phyloP scores from a whole-genome alignment of 441 rosid species.

The Euphorbia corollata region DNA sequence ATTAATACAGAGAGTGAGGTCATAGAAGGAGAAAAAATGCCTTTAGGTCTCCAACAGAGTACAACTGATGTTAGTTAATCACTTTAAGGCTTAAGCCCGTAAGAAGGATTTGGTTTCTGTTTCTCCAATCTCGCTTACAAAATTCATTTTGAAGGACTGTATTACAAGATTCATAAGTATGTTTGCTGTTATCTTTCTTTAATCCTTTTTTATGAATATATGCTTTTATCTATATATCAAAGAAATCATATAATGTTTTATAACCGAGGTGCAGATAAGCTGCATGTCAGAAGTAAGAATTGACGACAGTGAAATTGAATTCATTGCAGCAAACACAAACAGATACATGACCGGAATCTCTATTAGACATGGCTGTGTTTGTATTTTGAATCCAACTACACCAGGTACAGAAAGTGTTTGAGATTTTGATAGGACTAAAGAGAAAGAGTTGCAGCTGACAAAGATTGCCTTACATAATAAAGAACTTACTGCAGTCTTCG shows the following conservation, averaged over 20 bases:
- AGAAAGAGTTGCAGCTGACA: not conserved
- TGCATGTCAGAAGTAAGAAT: not conserved
- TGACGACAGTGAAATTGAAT: not conserved
- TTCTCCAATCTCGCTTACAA: not conserved
- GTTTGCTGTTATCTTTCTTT: no score
- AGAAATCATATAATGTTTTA: not conserved
- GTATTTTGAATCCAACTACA: not conserved
- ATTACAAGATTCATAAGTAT: not conserved
- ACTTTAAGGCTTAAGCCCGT: not conserved
- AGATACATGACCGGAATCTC: not conserved
- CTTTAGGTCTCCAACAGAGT: not conserved
- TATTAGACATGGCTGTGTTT: not conserved
- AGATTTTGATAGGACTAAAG: not conserved
- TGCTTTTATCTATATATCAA: not conserved
- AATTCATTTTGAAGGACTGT: not conserved
- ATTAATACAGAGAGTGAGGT: not conserved
- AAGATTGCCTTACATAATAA: not conserved
- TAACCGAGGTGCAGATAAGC: not conserved
- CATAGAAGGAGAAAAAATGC: not conserved
- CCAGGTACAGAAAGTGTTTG: not conserved
- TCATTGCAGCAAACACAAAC: not conserved
- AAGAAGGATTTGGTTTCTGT: not conserved
- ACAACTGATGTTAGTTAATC: not conserved
- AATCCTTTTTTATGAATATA: no score
- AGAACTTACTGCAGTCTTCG: not conserved